A percentile compares a stretch with the other conserved stretches of the same genome.
These are phyloP conservation scores for Diplodia intermedia DNA, from an alignment of 2,329 filamentous ascomycete species.

Conservation along the genomic window DNA sequence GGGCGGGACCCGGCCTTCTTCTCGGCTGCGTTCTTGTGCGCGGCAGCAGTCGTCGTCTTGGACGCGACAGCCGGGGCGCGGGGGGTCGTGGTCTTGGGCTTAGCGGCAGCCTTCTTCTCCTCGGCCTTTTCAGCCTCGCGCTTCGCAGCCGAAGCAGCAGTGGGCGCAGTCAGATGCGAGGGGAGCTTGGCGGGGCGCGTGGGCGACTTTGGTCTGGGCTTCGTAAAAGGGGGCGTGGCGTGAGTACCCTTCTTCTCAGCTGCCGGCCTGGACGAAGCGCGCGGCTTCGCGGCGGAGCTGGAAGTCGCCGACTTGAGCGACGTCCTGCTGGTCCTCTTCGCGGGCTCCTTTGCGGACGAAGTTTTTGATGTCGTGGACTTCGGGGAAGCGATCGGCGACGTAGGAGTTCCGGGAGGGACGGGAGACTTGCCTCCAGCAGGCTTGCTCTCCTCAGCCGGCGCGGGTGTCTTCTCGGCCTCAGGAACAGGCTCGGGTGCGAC, in stretches of 20 bases:
- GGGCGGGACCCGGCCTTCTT: conserved; percentile 45
- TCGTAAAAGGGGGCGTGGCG: conserved; percentile 46
- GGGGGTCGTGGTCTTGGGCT: conserved; percentile 48
- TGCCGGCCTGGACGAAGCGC: conserved; percentile 22
- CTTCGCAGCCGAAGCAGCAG: conserved; percentile 72
- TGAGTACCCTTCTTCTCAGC: conserved; percentile 15
- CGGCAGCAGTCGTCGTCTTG: conserved; percentile 41
- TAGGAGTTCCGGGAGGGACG: conserved; percentile 32
- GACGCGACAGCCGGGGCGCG: conserved; percentile 38
- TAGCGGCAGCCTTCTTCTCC: conserved; percentile 50
- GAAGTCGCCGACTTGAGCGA: conserved; percentile 31
- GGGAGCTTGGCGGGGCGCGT: conserved; percentile 72
- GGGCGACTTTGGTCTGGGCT: conserved; percentile 62
- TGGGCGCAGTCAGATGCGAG: conserved; percentile 71
- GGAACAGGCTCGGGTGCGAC: conserved; percentile 42
- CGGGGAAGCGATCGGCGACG: conserved; percentile 26
- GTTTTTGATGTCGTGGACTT: conserved; percentile 31
- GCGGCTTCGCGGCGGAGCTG: conserved; percentile 21
- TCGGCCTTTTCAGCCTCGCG: conserved; percentile 44
- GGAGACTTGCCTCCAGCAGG: conserved; percentile 41
- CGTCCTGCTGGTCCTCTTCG: conserved; percentile 29
- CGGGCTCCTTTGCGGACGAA: conserved; percentile 16
- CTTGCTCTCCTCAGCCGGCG: conserved; percentile 11
- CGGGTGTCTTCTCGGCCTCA: conserved; percentile 38
- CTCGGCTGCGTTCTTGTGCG: conserved; percentile 43